These are phyloP conservation scores for Aspergillus proliferans DNA, from an alignment of 2,329 filamentous ascomycete genomes.

Conservation along the genomic window DNA sequence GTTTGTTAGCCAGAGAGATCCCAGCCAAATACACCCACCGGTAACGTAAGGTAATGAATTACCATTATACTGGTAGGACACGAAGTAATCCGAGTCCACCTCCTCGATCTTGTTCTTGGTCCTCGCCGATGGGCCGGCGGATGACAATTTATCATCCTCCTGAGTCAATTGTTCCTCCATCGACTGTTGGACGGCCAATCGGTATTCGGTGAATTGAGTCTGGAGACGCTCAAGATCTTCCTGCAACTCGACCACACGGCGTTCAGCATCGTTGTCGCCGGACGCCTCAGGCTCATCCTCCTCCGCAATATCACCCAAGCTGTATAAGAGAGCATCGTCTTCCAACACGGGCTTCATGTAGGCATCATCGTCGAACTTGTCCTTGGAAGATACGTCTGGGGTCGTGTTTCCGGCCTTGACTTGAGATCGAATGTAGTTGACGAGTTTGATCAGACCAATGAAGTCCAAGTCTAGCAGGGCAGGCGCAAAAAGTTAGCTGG, in stretches of 20 bases:
- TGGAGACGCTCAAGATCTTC: slow-evolving; percentile 55
- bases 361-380: slow-evolving; percentile 67
- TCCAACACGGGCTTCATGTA: slow-evolving; percentile 79
- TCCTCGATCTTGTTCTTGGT: slow-evolving; percentile 37
- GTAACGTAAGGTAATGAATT: slow-evolving; percentile 17
- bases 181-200: slow-evolving; percentile 59
- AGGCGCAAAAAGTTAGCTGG: slow-evolving; percentile 11
- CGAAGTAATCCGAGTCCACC: slow-evolving; percentile 57
- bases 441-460: slow-evolving; percentile 64
- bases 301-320: slow-evolving; percentile 67
- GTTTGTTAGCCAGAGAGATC: not conserved
- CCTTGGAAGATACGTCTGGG: slow-evolving; percentile 54
- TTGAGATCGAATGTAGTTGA: slow-evolving; percentile 58
- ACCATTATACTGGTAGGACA: slow-evolving; percentile 64
- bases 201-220: slow-evolving; percentile 60
- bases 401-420: slow-evolving; percentile 40
- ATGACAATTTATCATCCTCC: slow-evolving; percentile 41
- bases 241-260: slow-evolving; percentile 54
- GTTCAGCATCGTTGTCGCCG: slow-evolving; percentile 34
- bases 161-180: slow-evolving; percentile 60
- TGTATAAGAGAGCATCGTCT: slow-evolving; percentile 84
- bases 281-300: slow-evolving; percentile 25
- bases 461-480: slow-evolving; percentile 58
- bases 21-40: no score
- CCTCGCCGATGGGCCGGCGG: slow-evolving; percentile 22